phyloP scores from a whole-genome alignment of 176 grass and related monocot genomes.

The Raddia distichophylla region DNA sequence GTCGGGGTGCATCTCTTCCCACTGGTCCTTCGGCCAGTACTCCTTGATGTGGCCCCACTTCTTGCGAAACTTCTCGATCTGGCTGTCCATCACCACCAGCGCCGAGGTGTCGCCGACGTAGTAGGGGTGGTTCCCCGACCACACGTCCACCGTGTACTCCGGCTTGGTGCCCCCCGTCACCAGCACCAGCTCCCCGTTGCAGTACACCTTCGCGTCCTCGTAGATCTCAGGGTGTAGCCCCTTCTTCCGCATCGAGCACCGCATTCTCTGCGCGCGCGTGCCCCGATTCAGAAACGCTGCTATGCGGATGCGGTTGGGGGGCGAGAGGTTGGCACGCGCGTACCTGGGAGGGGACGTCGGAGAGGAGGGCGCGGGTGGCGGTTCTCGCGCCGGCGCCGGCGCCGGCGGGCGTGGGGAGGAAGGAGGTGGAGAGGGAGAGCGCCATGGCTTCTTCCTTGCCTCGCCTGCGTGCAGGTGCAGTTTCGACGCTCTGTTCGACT shows the following conservation, averaged over 20 bases:
- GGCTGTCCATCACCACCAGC: slow-evolving; percentile 70
- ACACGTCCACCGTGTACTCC: slow-evolving; percentile 90
- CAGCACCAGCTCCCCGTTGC: slow-evolving; percentile 93
- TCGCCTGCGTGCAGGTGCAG: slow-evolving; percentile 6
- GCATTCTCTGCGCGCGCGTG: slow-evolving; percentile 43
- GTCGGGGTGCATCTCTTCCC: slow-evolving; percentile 63
- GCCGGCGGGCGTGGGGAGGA: slow-evolving; percentile 53
- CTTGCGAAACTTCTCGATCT: slow-evolving; percentile 95
- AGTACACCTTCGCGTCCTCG: slow-evolving; percentile 94
- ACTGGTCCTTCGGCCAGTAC: slow-evolving; percentile 68
- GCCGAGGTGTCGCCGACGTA: slow-evolving; percentile 84
- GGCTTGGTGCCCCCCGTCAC: slow-evolving; percentile 81
- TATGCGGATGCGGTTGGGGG: background rate
- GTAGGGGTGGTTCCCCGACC: slow-evolving; percentile 98
- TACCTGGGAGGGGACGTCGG: slow-evolving; percentile 51
- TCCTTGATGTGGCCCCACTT: slow-evolving; percentile 71
- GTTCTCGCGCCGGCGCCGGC: slow-evolving; percentile 21
- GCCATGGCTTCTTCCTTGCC: slow-evolving; percentile 53
- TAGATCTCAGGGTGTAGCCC: slow-evolving; percentile 87
- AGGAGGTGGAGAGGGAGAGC: slow-evolving; percentile 67
- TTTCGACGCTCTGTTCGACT: background rate
- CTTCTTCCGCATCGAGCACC: slow-evolving; percentile 87
- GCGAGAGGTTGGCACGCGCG: background rate
- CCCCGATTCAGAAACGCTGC: background rate
- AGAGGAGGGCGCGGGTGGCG: slow-evolving; percentile 38